phyloP scores from a whole-genome alignment of 1,284 basidiomycete genomes.

The Ustilago trichophora region DNA sequence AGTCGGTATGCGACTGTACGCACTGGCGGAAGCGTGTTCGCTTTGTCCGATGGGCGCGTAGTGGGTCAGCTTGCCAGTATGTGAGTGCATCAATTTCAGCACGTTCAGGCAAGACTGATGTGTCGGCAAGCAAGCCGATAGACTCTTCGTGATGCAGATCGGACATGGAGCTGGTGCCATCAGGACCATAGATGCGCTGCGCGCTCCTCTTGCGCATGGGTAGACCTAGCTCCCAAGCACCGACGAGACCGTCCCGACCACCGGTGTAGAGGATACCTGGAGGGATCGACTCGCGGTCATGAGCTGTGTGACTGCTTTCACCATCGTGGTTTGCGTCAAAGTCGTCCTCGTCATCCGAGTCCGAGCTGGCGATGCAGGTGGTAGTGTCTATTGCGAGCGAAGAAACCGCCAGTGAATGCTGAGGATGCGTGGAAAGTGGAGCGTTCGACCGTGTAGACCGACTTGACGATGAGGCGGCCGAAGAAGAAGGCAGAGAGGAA shows the following conservation, averaged over 20 bases:
- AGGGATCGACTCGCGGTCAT: slow-evolving; percentile 68
- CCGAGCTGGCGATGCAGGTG: slow-evolving; percentile 38
- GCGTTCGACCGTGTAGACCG: slow-evolving; percentile 19
- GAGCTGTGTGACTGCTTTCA: neutral
- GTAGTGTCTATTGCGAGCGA: slow-evolving; percentile 57
- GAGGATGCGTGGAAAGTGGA: slow-evolving; percentile 34
- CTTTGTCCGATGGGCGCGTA: slow-evolving; percentile 22
- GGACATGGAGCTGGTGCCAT: slow-evolving; percentile 7
- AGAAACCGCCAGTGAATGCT: slow-evolving; percentile 61
- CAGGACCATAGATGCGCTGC: slow-evolving; percentile 7
- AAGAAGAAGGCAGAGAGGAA: too few species aligned
- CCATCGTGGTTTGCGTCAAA: neutral
- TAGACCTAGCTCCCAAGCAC: slow-evolving; percentile 87
- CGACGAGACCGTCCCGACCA: slow-evolving; percentile 88
- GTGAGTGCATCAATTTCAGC: slow-evolving; percentile 13
- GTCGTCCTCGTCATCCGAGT: slow-evolving; percentile 2
- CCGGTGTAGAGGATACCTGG: slow-evolving; percentile 93
- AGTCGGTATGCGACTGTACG: slow-evolving; percentile 74
- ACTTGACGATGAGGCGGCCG: slow-evolving; percentile 6
- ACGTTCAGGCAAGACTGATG: slow-evolving; percentile 10
- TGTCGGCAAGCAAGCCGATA: slow-evolving; percentile 25
- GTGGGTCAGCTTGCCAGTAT: slow-evolving; percentile 46
- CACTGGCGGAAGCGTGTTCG: slow-evolving; percentile 50
- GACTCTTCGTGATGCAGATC: slow-evolving; percentile 18
- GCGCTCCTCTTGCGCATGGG: slow-evolving; percentile 69